These are phyloP conservation scores for Crassisporium funariophilum DNA, from an alignment of 768 basidiomycete species.

Conservation along the genomic window DNA sequence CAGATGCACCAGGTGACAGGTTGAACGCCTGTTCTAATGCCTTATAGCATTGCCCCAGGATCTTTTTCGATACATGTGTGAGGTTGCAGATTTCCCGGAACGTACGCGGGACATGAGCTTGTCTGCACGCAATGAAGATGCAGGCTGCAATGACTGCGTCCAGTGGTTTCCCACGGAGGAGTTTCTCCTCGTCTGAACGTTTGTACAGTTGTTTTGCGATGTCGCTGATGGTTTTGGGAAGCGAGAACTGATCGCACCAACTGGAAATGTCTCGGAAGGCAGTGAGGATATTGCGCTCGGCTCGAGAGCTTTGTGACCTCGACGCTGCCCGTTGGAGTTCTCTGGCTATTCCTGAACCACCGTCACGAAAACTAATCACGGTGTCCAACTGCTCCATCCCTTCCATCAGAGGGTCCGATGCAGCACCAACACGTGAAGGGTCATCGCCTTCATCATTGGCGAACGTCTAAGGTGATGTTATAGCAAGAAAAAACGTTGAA, in stretches of 20 bases:
- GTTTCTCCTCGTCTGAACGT: slow-evolving; percentile 93
- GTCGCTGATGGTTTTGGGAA: slow-evolving; percentile 92
- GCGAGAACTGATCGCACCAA: slow-evolving; percentile 95
- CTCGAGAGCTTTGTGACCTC: slow-evolving; percentile 73
- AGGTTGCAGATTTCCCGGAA: slow-evolving; percentile 95
- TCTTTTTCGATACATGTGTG: slow-evolving; percentile 93
- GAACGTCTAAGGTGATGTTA: slow-evolving; percentile 69
- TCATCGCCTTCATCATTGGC: slow-evolving; percentile 99
- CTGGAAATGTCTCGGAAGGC: slow-evolving; percentile 91
- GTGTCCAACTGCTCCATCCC: slow-evolving; percentile 95
- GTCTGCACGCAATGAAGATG: slow-evolving; percentile 96
- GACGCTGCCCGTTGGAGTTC: slow-evolving; percentile 93
- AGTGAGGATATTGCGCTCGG: slow-evolving; percentile 82
- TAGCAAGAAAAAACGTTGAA: slow-evolving; percentile 18
- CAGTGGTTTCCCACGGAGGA: slow-evolving; percentile 87
- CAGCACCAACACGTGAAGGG: slow-evolving; percentile 98
- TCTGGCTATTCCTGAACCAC: slow-evolving; percentile 88
- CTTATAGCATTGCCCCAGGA: slow-evolving; percentile 91
- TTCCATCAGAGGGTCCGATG: slow-evolving; percentile 90
- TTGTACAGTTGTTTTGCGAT: slow-evolving; percentile 98
- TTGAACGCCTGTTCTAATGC: slow-evolving; percentile 88
- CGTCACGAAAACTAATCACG: slow-evolving; percentile 93
- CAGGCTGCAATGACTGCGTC: slow-evolving; percentile 96
- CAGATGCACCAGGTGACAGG: slow-evolving; percentile 77
- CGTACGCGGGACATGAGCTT: slow-evolving; percentile 93